Base-by-base conservation (phyloP, 2,329 filamentous ascomycete genomes). In the Aureobasidium leucospermi region DNA sequence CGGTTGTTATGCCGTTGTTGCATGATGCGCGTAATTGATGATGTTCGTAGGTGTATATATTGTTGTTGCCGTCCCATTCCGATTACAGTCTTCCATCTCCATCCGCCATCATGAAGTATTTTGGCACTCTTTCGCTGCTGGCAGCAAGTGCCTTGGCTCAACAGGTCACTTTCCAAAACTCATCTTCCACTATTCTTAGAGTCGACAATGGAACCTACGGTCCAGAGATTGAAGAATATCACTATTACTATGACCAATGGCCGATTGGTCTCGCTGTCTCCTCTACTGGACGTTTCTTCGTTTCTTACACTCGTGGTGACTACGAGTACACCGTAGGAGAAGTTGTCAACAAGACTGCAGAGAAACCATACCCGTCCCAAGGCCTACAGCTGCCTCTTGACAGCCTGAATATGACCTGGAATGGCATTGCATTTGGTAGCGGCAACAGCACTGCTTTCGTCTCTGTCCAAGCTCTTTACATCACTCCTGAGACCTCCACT, bases 301-400 rank as follows among this genome's bases (percentile, higher is more conserved):
- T 74, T 15, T 75, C 71, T 46, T 79, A 78, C 64, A 79, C 77
- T 3, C 73, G 78, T 7, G 78, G 77, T 11, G 66, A 67, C 29
- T 77, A 79, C 62, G 63, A 67, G 8, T 80, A 77, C 64, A 81
- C 77, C 0, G 70, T 80, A 3, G 77, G 77, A 6, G 76, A 78
- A 48, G 72, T 77, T 10, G 67, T 75, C 23, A 79, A 79, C 65
- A 67, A 74, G 61, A 79, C 77, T 1, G 74, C 76, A 3, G 78
- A 80, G 67, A 63, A 62, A 13, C 70, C 78, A 1, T 81, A 80
- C 59, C 79, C 78, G 3, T 74, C 67, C 36, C 63, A 70, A 1
- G 72, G 64, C 7, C 64, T 74, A 19, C 76, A 78, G 41, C 66
- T 73, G 7, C 69, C 69, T 7, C 61, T 67, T 1, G 58, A 64